These are phyloP conservation scores for Heracleum sosnowskyi DNA, from an alignment of 129 eudicot species.

Conservation along the genomic window DNA sequence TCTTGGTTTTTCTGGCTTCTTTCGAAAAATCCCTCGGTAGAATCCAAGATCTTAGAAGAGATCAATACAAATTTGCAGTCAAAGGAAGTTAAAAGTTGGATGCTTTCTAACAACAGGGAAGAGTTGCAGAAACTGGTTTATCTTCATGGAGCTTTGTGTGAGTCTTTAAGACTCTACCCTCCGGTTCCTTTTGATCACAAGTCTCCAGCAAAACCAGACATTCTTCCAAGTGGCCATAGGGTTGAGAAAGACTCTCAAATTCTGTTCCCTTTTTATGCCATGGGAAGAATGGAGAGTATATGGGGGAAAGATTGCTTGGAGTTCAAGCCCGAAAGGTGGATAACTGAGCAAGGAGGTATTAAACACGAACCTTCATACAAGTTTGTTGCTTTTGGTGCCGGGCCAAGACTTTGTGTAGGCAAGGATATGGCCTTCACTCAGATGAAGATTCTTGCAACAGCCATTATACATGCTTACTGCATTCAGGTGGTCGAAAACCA, in stretches of 20 bases:
- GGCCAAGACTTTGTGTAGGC: conserved; percentile 12
- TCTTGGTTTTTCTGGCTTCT: conserved; percentile 1
- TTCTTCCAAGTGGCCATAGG: conserved; percentile 8
- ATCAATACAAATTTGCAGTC: not conserved
- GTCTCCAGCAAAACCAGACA: not conserved
- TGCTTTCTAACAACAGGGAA: not conserved
- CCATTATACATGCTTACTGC: not conserved
- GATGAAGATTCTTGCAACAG: not conserved
- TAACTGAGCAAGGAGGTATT: not conserved
- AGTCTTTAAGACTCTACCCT: conserved; percentile 12
- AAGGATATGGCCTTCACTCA: conserved; percentile 1
- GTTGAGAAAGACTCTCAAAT: not conserved
- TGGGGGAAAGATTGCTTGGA: conserved; percentile 5
- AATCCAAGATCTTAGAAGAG: not conserved
- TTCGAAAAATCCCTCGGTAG: not conserved
- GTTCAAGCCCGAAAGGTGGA: not conserved
- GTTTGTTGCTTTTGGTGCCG: conserved; percentile 1
- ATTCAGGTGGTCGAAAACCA: not conserved
- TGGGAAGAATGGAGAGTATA: conserved; percentile 10
- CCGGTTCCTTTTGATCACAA: conserved; percentile 1
- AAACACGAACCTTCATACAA: conserved; percentile 9
- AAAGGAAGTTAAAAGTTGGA: not conserved
- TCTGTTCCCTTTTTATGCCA: not conserved
- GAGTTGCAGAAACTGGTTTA: conserved; percentile 1
- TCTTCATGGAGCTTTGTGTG: conserved; percentile 13